Conservation (phyloP, 2,329 filamentous ascomycete genomes). For the Rutstroemia sp. region DNA sequence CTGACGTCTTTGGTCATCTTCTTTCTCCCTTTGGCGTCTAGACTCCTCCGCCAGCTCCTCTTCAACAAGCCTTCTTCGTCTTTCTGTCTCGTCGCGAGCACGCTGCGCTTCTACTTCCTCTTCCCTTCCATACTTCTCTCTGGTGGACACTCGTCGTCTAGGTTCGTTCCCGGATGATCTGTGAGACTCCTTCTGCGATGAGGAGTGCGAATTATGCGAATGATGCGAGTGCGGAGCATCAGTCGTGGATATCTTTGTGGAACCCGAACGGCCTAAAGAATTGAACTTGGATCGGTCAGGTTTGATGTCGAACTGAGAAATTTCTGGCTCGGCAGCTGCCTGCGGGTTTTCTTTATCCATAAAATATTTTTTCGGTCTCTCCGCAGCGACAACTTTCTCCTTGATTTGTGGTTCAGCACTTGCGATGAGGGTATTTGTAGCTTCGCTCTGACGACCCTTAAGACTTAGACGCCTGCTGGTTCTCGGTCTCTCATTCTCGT, state of each 20-base stretch:
- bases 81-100: slow-evolving; percentile 19
- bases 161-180: slow-evolving; percentile 7
- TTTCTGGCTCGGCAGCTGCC: not conserved
- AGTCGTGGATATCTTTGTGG: not conserved
- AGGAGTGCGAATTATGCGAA: slow-evolving; percentile 7
- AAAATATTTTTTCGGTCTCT: not conserved
- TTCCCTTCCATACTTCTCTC: slow-evolving; percentile 15
- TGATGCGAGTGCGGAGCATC: slow-evolving; percentile 7
- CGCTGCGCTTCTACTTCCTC: slow-evolving; percentile 22
- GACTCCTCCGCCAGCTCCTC: slow-evolving; percentile 2
- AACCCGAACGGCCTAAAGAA: not conserved
- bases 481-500: not conserved
- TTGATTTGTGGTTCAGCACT: slow-evolving; percentile 20
- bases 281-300: not conserved
- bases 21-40: slow-evolving; percentile 1
- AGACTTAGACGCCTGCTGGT: not conserved
- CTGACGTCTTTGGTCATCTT: not conserved
- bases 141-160: slow-evolving; percentile 9
- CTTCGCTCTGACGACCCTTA: slow-evolving; percentile 16
- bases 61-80: slow-evolving; percentile 4
- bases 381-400: slow-evolving; percentile 10
- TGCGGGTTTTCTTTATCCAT: not conserved
- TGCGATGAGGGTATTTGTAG: slow-evolving; percentile 21
- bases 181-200: not conserved
- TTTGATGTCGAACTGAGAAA: slow-evolving; percentile 2